Evolutionary conservation across 2,329 filamentous ascomycete genomes (phyloP).

Genomic region (Penicillium sp.): DNA sequence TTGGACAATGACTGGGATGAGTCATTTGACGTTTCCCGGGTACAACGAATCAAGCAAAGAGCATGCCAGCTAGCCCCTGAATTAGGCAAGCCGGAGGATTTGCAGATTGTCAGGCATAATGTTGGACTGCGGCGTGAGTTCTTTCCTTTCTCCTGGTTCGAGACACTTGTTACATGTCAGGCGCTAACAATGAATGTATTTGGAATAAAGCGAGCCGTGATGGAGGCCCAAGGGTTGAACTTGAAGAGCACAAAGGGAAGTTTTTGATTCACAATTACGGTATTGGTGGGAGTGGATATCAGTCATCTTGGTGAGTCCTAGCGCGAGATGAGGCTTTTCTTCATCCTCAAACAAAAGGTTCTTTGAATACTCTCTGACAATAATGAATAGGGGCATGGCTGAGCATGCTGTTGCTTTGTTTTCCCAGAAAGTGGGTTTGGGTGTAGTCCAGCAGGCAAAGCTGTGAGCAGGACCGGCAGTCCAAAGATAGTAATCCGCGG

Average conservation of each 20-base stretch:
- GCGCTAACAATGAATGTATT: neutral
- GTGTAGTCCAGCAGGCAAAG: neutral
- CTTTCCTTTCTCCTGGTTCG: neutral
- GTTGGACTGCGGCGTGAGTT: constrained; percentile 11
- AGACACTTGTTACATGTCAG: neutral
- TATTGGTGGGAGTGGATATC: constrained; percentile 12
- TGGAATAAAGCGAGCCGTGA: constrained; percentile 5
- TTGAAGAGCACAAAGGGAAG: constrained; percentile 8
- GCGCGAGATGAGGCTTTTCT: neutral
- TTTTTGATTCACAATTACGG: constrained; percentile 13
- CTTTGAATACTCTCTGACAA: neutral
- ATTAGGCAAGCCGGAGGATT: constrained; percentile 8
- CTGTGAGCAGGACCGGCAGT: neutral
- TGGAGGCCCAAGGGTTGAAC: constrained; percentile 12
- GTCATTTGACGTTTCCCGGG: constrained; percentile 5
- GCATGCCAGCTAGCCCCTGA: constrained; percentile 10
- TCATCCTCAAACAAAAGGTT: neutral
- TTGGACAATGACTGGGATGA: constrained; percentile 9
- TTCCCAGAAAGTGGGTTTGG: neutral
- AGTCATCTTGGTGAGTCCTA: constrained; percentile 13
- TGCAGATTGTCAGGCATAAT: constrained; percentile 11
- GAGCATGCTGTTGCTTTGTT: constrained; percentile 13
- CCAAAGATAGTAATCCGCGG: neutral
- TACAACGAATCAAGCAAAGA: constrained; percentile 7
- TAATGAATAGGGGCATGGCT: constrained; percentile 11